Evolutionary conservation across 2,329 filamentous ascomycete genomes (phyloP).

Genomic region (Aureobasidium sp.): DNA sequence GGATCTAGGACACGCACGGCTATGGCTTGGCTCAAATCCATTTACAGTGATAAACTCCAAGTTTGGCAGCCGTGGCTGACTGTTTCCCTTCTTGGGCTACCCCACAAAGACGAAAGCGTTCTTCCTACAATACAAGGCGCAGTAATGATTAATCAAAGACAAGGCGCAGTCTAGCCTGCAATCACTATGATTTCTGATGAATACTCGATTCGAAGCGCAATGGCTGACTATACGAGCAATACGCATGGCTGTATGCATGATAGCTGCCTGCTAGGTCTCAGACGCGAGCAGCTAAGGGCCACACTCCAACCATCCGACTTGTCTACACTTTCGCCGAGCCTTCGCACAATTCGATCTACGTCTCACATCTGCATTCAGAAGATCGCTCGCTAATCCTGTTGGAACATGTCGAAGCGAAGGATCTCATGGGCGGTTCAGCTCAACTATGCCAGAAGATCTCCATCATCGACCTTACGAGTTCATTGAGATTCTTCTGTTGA

Average conservation of each 20-base stretch:
- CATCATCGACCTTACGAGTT: not conserved
- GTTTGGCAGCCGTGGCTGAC: slow-evolving; percentile 2
- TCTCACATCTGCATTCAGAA: not conserved
- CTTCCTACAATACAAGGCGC: not conserved
- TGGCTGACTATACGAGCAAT: not conserved
- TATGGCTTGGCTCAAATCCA: slow-evolving; percentile 2
- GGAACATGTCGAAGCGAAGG: not conserved
- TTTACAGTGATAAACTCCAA: slow-evolving; percentile 1
- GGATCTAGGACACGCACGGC: not conserved
- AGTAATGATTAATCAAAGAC: not conserved
- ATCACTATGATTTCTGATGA: not conserved
- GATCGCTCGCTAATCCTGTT: not conserved
- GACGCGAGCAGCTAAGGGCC: not conserved
- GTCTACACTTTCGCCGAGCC: not conserved
- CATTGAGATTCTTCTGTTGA: not conserved
- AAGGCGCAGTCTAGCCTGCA: slow-evolving; percentile 2
- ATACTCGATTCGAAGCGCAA: not conserved
- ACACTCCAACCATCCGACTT: not conserved
- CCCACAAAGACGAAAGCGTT: slow-evolving; percentile 4
- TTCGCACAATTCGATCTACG: not conserved
- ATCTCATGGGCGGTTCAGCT: not conserved
- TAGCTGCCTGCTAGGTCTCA: not conserved
- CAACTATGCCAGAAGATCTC: not conserved
- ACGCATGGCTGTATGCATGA: not conserved
- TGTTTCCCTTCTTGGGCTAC: not conserved